A percentile compares a stretch with the other conserved stretches of the same genome.
phyloP scores from a whole-genome alignment of 2,329 filamentous ascomycete genomes.

The Fusarium newnesense region DNA sequence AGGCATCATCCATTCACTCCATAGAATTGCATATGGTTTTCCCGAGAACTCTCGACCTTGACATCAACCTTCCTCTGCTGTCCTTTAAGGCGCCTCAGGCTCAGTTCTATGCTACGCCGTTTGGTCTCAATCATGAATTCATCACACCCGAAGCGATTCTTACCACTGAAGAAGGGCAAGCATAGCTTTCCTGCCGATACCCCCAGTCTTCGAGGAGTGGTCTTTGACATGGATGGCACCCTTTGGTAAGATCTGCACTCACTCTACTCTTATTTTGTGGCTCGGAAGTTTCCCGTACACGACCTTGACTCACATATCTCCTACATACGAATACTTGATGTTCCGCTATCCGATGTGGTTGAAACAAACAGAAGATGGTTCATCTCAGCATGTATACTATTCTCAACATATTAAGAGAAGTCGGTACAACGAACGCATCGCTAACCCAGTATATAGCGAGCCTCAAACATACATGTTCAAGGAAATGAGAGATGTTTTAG shows the following conservation, averaged over 20 bases:
- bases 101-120: slow-evolving; percentile 39
- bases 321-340: slow-evolving; percentile 14
- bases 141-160: slow-evolving; percentile 60
- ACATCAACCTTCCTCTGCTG: neutral
- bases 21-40: neutral
- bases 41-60: neutral
- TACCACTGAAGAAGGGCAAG: slow-evolving; percentile 60
- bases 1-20: neutral
- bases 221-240: slow-evolving; percentile 97
- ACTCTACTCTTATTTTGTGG: neutral
- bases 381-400: neutral
- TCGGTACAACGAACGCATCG: neutral
- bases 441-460: slow-evolving; percentile 62
- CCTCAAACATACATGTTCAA: slow-evolving; percentile 97
- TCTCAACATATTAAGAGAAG: neutral
- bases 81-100: neutral
- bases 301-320: neutral
- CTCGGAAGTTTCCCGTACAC: neutral
- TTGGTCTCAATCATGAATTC: slow-evolving; percentile 57
- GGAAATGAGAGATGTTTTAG: slow-evolving; percentile 82
- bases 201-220: slow-evolving; percentile 66
- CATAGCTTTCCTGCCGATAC: slow-evolving; percentile 45
- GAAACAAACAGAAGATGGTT: neutral
- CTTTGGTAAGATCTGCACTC: slow-evolving; percentile 73
- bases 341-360: neutral